phyloP scores from a whole-genome alignment of 2,329 filamentous ascomycete species.

The Zopfia rhizophila region DNA sequence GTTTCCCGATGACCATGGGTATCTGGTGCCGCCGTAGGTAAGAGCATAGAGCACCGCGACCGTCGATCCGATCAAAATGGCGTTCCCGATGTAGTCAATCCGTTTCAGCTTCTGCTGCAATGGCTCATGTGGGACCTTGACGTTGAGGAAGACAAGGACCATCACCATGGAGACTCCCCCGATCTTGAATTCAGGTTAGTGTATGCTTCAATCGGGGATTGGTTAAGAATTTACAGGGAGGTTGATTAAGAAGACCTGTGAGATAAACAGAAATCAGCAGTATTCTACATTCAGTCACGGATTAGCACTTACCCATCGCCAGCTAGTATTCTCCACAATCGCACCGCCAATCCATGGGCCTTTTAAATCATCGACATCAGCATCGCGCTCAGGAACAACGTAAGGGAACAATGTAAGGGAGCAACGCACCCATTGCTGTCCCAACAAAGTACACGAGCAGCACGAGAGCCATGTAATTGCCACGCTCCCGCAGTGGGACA shows the following conservation, averaged over 20 bases:
- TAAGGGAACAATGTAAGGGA: no score
- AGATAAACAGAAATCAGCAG: no score
- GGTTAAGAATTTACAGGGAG: no score
- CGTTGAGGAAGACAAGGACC: no score
- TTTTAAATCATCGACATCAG: no score
- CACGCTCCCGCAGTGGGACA: conserved; percentile 57
- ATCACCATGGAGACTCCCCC: no score
- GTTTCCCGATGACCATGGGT: conserved; percentile 53
- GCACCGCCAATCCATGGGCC: conserved; percentile 11
- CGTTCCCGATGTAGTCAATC: conserved; percentile 54
- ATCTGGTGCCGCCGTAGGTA: conserved; percentile 52
- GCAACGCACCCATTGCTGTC: conserved; percentile 45
- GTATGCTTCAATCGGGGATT: no score
- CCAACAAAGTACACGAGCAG: conserved; percentile 15
- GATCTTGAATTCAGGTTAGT: no score
- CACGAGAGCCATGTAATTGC: conserved; percentile 42
- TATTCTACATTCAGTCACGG: no score
- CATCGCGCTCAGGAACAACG: no score
- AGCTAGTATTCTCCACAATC: conserved; percentile 38
- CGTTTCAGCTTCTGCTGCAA: background rate
- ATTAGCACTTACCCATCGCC: conserved; percentile 48
- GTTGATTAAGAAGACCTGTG: no score
- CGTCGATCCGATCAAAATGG: conserved; percentile 49
- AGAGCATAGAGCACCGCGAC: conserved; percentile 53
- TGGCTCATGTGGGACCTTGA: no score